Conservation (phyloP, 257 asterid genomes). For the Nicotiana tomentosiformis region DNA sequence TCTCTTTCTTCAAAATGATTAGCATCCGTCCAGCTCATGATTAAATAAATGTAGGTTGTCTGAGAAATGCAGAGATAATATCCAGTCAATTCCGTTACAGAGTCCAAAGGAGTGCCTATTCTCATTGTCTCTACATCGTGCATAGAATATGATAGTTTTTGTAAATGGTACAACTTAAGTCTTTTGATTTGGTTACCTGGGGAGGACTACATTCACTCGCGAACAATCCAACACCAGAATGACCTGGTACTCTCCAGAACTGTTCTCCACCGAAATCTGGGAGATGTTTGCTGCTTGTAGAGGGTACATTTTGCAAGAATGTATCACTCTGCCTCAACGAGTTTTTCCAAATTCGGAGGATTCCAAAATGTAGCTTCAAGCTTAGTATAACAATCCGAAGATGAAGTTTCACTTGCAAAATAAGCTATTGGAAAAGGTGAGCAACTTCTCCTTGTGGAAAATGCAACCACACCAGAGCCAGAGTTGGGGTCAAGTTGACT, state of each 20-base stretch:
- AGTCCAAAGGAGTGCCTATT: constrained; percentile 47
- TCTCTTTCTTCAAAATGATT: constrained; percentile 24
- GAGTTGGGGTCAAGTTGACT: not conserved
- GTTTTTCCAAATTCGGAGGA: constrained; percentile 22
- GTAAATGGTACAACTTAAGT: constrained; percentile 19
- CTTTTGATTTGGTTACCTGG: constrained; percentile 5
- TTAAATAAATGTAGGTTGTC: constrained; percentile 37
- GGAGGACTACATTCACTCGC: constrained; percentile 10
- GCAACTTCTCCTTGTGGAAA: not conserved
- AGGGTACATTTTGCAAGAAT: not conserved
- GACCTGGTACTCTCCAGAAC: constrained; percentile 12
- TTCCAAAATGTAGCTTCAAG: constrained; percentile 28
- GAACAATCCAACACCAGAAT: constrained; percentile 9
- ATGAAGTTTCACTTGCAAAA: not conserved
- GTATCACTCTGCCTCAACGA: constrained; percentile 7
- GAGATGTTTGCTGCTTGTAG: constrained; percentile 8
- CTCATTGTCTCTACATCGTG: constrained; percentile 38
- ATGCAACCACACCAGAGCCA: not conserved
- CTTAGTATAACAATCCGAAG: not conserved
- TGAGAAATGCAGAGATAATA: constrained; percentile 43
- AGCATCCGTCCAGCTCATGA: constrained; percentile 31
- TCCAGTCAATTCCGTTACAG: constrained; percentile 21
- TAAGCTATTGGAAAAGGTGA: not conserved
- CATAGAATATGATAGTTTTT: constrained; percentile 22
- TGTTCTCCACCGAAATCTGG: constrained; percentile 16